Evolutionary conservation across 805 yeast species (phyloP).

Genomic region (Teunomyces pallodes): DNA sequence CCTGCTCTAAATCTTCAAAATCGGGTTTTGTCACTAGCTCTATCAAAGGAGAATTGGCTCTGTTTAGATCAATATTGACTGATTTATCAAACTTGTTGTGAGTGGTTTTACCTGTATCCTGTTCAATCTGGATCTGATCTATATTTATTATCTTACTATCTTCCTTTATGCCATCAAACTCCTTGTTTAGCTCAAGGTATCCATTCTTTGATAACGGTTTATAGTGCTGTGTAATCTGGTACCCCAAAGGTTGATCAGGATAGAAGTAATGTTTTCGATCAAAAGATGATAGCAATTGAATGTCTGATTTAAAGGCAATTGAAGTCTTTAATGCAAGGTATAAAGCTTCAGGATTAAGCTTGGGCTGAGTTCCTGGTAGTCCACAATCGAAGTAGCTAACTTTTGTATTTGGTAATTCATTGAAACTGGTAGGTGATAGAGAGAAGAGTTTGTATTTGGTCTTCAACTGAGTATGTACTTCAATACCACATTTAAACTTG

Average conservation of each 20-base stretch:
- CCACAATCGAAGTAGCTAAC: slow-evolving; percentile 81
- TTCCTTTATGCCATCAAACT: slow-evolving; percentile 52
- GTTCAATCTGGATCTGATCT: slow-evolving; percentile 86
- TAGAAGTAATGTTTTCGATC: slow-evolving; percentile 96
- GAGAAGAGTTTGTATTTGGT: slow-evolving; percentile 79
- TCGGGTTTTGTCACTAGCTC: slow-evolving; percentile 94
- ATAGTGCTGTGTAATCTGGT: slow-evolving; percentile 90
- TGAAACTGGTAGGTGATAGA: slow-evolving; percentile 46
- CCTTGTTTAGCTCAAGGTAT: slow-evolving; percentile 40
- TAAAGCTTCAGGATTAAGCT: slow-evolving; percentile 70
- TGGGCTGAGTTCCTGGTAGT: slow-evolving; percentile 91
- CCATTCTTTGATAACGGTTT: slow-evolving; percentile 79
- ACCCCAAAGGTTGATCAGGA: slow-evolving; percentile 94
- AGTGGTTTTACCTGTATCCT: slow-evolving; percentile 84
- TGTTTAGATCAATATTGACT: slow-evolving; percentile 69
- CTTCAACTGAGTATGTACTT: slow-evolving; percentile 86
- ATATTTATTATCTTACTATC: slow-evolving; percentile 53
- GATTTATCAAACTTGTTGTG: slow-evolving; percentile 44
- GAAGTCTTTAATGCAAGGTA: slow-evolving; percentile 72
- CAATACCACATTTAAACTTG: slow-evolving; percentile 77
- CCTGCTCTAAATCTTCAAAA: slow-evolving; percentile 62
- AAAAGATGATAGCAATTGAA: slow-evolving; percentile 61
- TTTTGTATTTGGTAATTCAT: slow-evolving; percentile 60
- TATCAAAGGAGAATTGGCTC: slow-evolving; percentile 82
- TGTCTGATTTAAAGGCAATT: slow-evolving; percentile 57